A percentile compares a stretch with the other conserved stretches of the same genome.
Conservation (phyloP, 106 monocot species). For the Gastrodia elata region DNA sequence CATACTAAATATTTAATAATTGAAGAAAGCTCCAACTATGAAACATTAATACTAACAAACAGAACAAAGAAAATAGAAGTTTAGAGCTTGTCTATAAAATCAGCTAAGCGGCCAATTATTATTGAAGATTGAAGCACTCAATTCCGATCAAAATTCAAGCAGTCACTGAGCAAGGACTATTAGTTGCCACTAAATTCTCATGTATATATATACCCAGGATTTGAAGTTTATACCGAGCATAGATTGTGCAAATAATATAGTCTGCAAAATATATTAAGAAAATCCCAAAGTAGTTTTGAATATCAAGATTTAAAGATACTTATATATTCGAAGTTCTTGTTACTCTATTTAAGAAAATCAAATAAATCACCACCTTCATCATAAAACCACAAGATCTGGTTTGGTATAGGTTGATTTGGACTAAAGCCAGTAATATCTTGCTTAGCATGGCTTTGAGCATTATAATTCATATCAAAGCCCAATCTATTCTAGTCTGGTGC, state of each 20-base stretch:
- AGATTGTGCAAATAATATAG: background rate
- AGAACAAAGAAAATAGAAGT: background rate
- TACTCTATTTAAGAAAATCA: background rate
- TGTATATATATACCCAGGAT: too few relatives aligned
- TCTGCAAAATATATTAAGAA: background rate
- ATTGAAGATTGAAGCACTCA: background rate
- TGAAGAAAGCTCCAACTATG: background rate
- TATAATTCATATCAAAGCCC: too few relatives aligned
- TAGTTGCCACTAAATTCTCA: too few relatives aligned
- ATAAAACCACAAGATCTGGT: too few relatives aligned
- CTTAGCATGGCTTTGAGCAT: too few relatives aligned
- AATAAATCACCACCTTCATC: background rate
- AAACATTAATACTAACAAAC: background rate
- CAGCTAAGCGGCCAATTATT: background rate
- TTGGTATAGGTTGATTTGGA: too few relatives aligned
- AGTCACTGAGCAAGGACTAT: too few relatives aligned
- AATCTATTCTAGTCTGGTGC: too few relatives aligned
- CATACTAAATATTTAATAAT: background rate
- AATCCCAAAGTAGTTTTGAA: background rate
- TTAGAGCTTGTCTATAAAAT: background rate
- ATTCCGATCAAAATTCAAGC: background rate
- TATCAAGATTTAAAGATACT: background rate
- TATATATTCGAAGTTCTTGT: background rate
- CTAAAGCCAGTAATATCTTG: too few relatives aligned
- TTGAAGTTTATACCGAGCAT: background rate